phyloP scores from a whole-genome alignment of 768 basidiomycete genomes.

The Cystobasidium ongulense region DNA sequence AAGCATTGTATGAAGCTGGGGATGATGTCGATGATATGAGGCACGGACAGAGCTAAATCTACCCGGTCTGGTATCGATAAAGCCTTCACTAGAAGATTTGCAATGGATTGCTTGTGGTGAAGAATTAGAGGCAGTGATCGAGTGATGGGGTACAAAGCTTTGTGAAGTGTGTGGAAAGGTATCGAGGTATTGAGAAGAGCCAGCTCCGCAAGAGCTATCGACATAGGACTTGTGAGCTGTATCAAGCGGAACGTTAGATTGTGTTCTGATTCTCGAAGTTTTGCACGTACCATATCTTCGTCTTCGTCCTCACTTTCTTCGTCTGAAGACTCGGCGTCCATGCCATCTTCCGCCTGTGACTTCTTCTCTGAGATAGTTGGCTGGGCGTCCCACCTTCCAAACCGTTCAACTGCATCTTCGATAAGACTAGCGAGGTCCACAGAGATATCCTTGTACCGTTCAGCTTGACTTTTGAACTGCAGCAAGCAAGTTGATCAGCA shows the following conservation, averaged over 20 bases:
- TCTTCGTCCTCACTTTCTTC: conserved; percentile 6
- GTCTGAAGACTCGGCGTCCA: not conserved
- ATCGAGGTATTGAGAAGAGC: conserved; percentile 27
- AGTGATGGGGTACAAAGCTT: conserved; percentile 1
- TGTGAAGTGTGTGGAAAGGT: conserved; percentile 6
- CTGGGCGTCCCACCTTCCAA: conserved; percentile 15
- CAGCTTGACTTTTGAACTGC: conserved; percentile 26
- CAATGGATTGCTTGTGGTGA: conserved; percentile 19
- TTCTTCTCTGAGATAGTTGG: too few relatives aligned
- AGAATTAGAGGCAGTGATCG: conserved; percentile 30
- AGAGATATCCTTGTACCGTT: conserved; percentile 26
- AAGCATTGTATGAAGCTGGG: conserved; percentile 19
- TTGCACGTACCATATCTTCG: conserved; percentile 12
- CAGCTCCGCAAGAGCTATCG: conserved; percentile 24
- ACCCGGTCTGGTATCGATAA: not conserved
- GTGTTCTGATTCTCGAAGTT: not conserved
- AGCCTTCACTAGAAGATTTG: not conserved
- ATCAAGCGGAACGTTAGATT: not conserved
- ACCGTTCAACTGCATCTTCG: conserved; percentile 25
- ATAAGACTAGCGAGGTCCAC: conserved; percentile 16
- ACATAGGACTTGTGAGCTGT: conserved; percentile 24
- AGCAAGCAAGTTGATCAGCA: not conserved
- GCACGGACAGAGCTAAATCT: conserved; percentile 1
- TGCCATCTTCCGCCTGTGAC: not conserved
- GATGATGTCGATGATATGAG: conserved; percentile 20